Base-by-base conservation (phyloP, 202 grass and related monocot genomes). In the Brachypodium distachyon region DNA sequence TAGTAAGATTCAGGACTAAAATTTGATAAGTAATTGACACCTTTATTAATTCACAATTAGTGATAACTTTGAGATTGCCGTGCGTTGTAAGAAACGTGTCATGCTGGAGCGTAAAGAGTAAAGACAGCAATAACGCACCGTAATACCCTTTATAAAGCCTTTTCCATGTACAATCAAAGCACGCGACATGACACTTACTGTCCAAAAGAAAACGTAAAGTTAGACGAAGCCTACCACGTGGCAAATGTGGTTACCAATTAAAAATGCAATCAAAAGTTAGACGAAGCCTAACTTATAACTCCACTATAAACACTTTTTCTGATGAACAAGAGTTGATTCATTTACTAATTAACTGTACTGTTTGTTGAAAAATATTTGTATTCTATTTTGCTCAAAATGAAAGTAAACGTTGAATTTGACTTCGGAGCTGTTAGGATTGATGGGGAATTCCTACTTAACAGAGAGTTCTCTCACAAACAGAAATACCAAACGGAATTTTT, bases 41-140 rank as follows among this genome's bases (percentile, higher is more conserved):
- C n/a, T n/a, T n/a, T n/a, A n/a, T n/a, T 73, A 41, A 23, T 52
- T 67, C 40, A 10, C 26, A 51, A 17, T 52, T 28, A 44, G 18
- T 25, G 46, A 7, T 19, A 41, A 62, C 48, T 52, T 73, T 52
- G 27, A 26, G 34, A 32, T 43, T 44, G 33, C 37, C 47, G 18
- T 82, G 46, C 47, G 16, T 18, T 23, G 19, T 63, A 82, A 74
- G 69, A 71, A 23, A 74, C n/a, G 69, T 74, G 43, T 44, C n/a
- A 55, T 43, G 36, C 12, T 82, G 37, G 58, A 42, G 29, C n/a
- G 53, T 14, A 4, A 50, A 74, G 34, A 26, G 12, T 12, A 64
- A 67, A 11, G 12, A 53, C 61, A 64, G 46, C 21, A 62, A 36
- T 40, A 63, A 42, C 43, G 23, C 67, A 50, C 54, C 43, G n/a